phyloP scores from a whole-genome alignment of 2,329 filamentous ascomycete genomes.

The Niveomyces coronatus region DNA sequence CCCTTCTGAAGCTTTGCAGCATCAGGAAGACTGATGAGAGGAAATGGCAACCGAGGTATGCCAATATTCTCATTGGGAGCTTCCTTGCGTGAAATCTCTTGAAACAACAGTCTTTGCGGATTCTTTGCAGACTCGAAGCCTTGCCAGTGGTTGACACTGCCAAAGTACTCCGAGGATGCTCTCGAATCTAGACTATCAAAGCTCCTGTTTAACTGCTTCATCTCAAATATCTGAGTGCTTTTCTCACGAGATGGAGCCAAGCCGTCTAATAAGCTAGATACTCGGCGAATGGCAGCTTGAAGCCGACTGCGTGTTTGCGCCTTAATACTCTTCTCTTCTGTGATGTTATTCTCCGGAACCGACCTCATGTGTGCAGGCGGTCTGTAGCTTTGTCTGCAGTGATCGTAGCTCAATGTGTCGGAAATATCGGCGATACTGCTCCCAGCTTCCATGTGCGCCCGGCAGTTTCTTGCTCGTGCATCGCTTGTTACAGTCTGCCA shows the following conservation, averaged over 20 bases:
- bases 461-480: no score
- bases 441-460: slow-evolving; percentile 16
- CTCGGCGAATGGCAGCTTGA: slow-evolving; percentile 5
- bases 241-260: neutral
- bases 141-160: slow-evolving; percentile 6
- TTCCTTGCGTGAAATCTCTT: neutral
- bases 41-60: slow-evolving; percentile 23
- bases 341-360: neutral
- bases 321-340: neutral
- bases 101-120: slow-evolving; percentile 1
- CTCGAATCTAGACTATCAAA: slow-evolving; percentile 24
- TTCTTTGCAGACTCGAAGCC: slow-evolving; percentile 2
- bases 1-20: slow-evolving; percentile 24
- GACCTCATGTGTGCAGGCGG: neutral
- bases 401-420: slow-evolving; percentile 16
- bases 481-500: slow-evolving; percentile 29
- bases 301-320: neutral
- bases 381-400: neutral
- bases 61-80: neutral
- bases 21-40: slow-evolving; percentile 27
- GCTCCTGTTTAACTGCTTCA: slow-evolving; percentile 17
- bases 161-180: slow-evolving; percentile 6
- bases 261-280: slow-evolving; percentile 9
- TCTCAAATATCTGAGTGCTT: slow-evolving; percentile 13
- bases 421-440: slow-evolving; percentile 37